A percentile compares a stretch with the other conserved stretches of the same genome.
Evolutionary conservation across 768 basidiomycete species (phyloP).

Genomic region (Podaxis sp.): DNA sequence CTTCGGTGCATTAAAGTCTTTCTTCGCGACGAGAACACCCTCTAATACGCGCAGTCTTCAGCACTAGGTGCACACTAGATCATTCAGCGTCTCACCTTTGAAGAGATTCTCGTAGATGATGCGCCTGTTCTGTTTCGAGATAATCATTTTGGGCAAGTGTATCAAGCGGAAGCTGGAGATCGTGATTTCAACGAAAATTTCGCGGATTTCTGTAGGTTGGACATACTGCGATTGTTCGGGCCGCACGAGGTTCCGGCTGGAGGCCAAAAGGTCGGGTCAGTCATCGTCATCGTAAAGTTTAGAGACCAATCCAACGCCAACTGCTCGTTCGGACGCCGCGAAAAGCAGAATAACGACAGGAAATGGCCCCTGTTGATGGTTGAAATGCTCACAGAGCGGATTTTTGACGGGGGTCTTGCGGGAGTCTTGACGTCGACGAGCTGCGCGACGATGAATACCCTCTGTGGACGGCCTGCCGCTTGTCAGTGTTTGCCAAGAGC

Average conservation of each 20-base stretch:
- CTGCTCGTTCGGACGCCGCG: constrained; percentile 26
- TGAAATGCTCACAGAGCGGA: constrained; percentile 39
- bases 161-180: constrained; percentile 31
- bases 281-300: constrained; percentile 36
- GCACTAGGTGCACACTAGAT: neutral
- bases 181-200: neutral
- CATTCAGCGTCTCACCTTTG: constrained; percentile 69
- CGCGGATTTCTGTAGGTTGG: neutral
- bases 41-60: constrained; percentile 47
- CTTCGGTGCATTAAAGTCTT: constrained; percentile 97
- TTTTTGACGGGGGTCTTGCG: constrained; percentile 38
- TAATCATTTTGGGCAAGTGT: constrained; percentile 79
- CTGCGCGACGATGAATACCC: neutral
- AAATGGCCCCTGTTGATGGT: constrained; percentile 18
- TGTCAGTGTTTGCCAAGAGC: constrained; percentile 9
- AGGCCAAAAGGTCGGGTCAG: constrained; percentile 25
- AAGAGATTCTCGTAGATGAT: constrained; percentile 99
- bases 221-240: constrained; percentile 38
- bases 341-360: constrained; percentile 23
- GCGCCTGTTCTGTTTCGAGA: constrained; percentile 93
- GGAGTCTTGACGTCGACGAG: constrained; percentile 41
- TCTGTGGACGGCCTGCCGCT: constrained; percentile 3
- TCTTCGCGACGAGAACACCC: constrained; percentile 99
- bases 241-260: constrained; percentile 42
- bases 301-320: constrained; percentile 37